Percentiles rank a stretch among this genome's conserved stretches.
Evolutionary conservation across 192 early-diverging fungal species (phyloP).

Genomic region (Jimgerdemannia lactiflua): DNA sequence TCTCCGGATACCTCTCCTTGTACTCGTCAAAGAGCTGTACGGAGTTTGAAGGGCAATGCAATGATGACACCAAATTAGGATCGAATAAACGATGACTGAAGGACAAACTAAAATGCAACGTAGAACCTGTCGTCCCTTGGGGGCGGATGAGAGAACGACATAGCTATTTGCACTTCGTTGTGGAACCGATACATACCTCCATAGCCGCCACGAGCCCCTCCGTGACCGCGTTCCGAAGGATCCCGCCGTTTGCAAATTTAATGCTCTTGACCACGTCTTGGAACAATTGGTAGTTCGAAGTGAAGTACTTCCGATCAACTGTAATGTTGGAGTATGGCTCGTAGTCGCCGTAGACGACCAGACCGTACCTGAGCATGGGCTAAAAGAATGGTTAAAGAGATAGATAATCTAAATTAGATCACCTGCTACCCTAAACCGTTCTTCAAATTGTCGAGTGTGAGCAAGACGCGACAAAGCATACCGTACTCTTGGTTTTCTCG

Average conservation of each 20-base stretch:
- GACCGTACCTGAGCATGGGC: constrained; percentile 53
- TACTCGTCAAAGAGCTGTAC: constrained; percentile 52
- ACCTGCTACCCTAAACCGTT: no score
- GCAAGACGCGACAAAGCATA: constrained; percentile 18
- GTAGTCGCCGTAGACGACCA: constrained; percentile 55
- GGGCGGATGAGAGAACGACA: not conserved
- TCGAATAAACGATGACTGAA: no score
- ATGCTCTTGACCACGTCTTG: constrained; percentile 41
- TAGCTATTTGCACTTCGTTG: not conserved
- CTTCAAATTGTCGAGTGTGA: not conserved
- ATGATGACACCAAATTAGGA: not conserved
- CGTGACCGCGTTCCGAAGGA: constrained; percentile 54
- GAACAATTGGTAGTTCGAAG: constrained; percentile 42
- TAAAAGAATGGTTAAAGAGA: constrained; percentile 11
- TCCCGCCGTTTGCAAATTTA: constrained; percentile 48
- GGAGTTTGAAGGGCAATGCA: not conserved
- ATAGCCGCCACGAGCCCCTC: constrained; percentile 63
- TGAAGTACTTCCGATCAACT: constrained; percentile 50
- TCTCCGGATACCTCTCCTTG: constrained; percentile 12
- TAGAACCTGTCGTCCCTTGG: not conserved
- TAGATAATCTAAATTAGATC: not conserved
- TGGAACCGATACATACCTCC: constrained; percentile 36
- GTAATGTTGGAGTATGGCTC: constrained; percentile 41
- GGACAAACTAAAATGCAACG: no score
- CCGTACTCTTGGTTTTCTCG: constrained; percentile 47